Conservation (phyloP, 148 eudicot genomes). For the Vaccinium myrtillus region DNA sequence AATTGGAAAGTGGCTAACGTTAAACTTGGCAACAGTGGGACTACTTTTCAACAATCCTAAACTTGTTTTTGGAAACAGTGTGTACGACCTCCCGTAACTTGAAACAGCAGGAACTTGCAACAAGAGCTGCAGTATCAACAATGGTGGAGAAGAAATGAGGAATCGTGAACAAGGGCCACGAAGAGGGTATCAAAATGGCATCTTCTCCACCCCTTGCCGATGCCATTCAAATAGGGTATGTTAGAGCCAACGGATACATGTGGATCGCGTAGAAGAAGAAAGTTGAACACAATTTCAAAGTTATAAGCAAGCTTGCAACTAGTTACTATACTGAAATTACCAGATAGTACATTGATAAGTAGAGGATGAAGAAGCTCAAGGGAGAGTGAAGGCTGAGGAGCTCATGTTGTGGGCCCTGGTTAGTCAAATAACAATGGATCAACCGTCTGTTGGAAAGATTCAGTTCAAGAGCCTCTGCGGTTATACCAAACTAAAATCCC, state of each 20-base stretch:
- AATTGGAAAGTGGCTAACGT: not conserved
- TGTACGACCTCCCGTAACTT: too few species aligned
- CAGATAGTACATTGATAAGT: not conserved
- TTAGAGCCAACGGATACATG: slow-evolving; percentile 8
- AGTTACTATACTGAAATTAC: not conserved
- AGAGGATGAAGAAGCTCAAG: slow-evolving; percentile 18
- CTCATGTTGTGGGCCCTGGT: slow-evolving; percentile 16
- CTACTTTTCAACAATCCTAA: not conserved
- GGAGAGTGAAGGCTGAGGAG: slow-evolving; percentile 17
- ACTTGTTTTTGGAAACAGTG: not conserved
- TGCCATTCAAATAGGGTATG: slow-evolving; percentile 5
- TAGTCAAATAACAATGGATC: not conserved
- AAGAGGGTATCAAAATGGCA: not conserved
- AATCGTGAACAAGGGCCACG: too few species aligned
- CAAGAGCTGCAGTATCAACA: too few species aligned
- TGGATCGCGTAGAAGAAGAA: slow-evolving; percentile 13
- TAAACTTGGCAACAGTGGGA: not conserved
- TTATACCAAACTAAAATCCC: not conserved
- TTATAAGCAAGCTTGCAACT: slow-evolving; percentile 7
- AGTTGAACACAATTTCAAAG: slow-evolving; percentile 8
- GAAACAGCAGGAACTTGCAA: too few species aligned
- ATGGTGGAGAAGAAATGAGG: too few species aligned
- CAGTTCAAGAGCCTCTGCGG: slow-evolving; percentile 10
- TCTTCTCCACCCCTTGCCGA: not conserved
- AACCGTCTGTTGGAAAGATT: slow-evolving; percentile 1